phyloP scores from a whole-genome alignment of 345 rosid genomes.

The Hibiscus trionum region DNA sequence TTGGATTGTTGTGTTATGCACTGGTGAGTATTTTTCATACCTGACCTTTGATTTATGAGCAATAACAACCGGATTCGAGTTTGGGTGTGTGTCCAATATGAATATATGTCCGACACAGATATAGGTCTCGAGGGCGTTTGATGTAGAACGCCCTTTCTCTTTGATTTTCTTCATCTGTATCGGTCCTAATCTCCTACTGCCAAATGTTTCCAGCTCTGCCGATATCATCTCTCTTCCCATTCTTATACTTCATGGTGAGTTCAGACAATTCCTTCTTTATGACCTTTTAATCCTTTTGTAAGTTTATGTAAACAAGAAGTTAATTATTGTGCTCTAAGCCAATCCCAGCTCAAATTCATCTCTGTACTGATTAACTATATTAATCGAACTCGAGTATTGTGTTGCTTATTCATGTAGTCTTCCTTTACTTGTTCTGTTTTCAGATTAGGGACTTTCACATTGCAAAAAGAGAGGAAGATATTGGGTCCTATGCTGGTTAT shows the following conservation, averaged over 20 bases:
- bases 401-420: neutral
- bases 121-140: no score
- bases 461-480: slow-evolving; percentile 73
- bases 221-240: slow-evolving; percentile 79
- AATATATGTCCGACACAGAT: neutral
- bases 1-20: slow-evolving; percentile 70
- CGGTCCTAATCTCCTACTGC: slow-evolving; percentile 1
- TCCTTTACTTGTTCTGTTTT: slow-evolving; percentile 5
- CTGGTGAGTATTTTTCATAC: slow-evolving; percentile 26
- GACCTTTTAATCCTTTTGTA: no score
- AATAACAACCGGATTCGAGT: neutral
- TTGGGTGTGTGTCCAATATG: neutral
- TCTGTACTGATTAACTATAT: neutral
- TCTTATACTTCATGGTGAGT: slow-evolving; percentile 89
- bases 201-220: slow-evolving; percentile 63
- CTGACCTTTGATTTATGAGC: neutral
- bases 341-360: neutral
- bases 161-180: neutral
- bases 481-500: slow-evolving; percentile 83
- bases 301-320: neutral
- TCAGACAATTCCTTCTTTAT: neutral
- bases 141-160: neutral
- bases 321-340: neutral
- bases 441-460: slow-evolving; percentile 71
- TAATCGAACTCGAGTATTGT: neutral